Conservation (phyloP, 2,329 filamentous ascomycete species). For the Talaromyces sp. region DNA sequence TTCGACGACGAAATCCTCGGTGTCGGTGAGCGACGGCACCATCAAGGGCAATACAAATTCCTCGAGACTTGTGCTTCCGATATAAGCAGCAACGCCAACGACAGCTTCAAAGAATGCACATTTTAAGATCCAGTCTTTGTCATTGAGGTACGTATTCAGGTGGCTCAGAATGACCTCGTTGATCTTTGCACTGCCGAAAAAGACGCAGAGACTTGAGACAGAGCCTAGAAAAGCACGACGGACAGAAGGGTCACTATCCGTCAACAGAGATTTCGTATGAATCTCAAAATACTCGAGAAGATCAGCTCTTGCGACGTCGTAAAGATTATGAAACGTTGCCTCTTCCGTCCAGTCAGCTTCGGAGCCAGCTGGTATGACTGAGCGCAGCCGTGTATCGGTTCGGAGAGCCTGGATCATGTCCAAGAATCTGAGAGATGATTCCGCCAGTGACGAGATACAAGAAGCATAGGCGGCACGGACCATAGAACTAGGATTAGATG, state of each 20-base stretch:
- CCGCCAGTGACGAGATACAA: slow-evolving; percentile 82
- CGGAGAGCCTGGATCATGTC: slow-evolving; percentile 86
- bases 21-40: slow-evolving; percentile 88
- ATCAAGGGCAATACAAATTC: slow-evolving; percentile 95
- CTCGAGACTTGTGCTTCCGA: slow-evolving; percentile 84
- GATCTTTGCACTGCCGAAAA: slow-evolving; percentile 86
- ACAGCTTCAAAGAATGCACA: slow-evolving; percentile 96
- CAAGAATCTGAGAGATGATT: slow-evolving; percentile 77
- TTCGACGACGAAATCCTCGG: slow-evolving; percentile 91
- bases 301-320: slow-evolving; percentile 80
- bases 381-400: slow-evolving; percentile 74
- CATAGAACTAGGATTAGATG: slow-evolving; percentile 59
- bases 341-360: slow-evolving; percentile 69
- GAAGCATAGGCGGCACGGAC: slow-evolving; percentile 90
- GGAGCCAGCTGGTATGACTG: slow-evolving; percentile 67
- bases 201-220: slow-evolving; percentile 86
- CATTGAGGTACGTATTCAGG: slow-evolving; percentile 94
- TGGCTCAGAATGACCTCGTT: slow-evolving; percentile 97
- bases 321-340: slow-evolving; percentile 71
- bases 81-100: slow-evolving; percentile 84
- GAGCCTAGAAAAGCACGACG: slow-evolving; percentile 87
- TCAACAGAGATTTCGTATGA: slow-evolving; percentile 85
- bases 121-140: slow-evolving; percentile 92
- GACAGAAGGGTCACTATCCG: slow-evolving; percentile 80
- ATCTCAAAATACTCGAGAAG: slow-evolving; percentile 78